phyloP scores from a whole-genome alignment of 169 alveolate genomes.

The Plasmodium sp. region DNA sequence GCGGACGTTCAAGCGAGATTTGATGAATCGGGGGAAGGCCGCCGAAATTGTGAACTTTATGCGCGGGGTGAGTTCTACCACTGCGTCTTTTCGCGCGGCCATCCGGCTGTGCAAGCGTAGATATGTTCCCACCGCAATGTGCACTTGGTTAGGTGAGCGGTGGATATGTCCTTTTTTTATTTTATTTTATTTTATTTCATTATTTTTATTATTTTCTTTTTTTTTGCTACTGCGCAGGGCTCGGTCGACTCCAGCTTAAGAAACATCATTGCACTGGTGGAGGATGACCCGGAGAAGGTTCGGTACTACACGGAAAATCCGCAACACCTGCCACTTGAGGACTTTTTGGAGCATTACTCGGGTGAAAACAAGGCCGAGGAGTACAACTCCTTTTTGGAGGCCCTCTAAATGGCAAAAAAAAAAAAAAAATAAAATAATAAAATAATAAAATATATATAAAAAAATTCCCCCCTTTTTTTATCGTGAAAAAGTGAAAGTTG shows the following conservation, averaged over 20 bases:
- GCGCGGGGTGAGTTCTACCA: conserved; percentile 18
- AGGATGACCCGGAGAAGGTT: conserved; percentile 28
- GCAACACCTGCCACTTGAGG: conserved; percentile 50
- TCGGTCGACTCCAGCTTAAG: conserved; percentile 57
- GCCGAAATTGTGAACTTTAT: conserved; percentile 24
- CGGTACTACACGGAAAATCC: conserved; percentile 61
- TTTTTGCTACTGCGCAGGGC: conserved; percentile 23
- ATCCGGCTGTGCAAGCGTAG: background rate
- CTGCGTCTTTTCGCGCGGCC: background rate
- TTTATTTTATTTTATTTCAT: no score
- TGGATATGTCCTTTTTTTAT: background rate
- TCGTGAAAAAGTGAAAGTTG: background rate
- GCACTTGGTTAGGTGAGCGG: background rate
- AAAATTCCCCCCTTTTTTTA: background rate
- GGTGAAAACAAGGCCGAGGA: conserved; percentile 2
- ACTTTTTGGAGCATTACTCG: conserved; percentile 25
- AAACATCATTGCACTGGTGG: conserved; percentile 57
- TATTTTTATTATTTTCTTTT: background rate
- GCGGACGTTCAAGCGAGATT: conserved; percentile 14
- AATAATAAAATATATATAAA: background rate
- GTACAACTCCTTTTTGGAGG: conserved; percentile 25
- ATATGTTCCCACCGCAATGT: background rate
- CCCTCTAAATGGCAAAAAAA: background rate
- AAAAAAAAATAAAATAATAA: background rate
- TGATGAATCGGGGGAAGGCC: background rate